phyloP scores from a whole-genome alignment of 345 rosid genomes.

The Syzygium oleosum region DNA sequence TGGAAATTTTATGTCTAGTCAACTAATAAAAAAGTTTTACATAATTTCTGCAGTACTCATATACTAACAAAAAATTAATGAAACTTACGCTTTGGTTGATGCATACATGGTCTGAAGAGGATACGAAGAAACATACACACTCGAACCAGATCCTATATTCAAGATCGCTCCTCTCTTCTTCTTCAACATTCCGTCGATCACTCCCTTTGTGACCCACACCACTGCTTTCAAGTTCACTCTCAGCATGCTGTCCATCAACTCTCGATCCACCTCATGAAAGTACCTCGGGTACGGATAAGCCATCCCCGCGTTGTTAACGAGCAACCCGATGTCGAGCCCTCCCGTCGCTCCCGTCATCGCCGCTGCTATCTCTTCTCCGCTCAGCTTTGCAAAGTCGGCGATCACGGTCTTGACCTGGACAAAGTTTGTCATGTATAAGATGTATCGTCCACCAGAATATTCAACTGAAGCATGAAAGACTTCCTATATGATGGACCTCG shows the following conservation, averaged over 20 bases:
- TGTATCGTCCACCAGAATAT: not conserved
- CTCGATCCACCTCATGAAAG: conserved; percentile 29
- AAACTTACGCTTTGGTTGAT: conserved; percentile 38
- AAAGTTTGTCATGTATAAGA: not conserved
- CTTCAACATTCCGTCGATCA: conserved; percentile 29
- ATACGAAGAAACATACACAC: not conserved
- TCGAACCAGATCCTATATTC: conserved; percentile 38
- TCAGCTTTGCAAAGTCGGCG: conserved; percentile 13
- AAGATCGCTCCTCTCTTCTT: conserved; percentile 48
- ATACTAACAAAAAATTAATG: not conserved
- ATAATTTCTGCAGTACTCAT: not conserved
- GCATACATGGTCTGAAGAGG: conserved; percentile 29
- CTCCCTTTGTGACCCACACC: conserved; percentile 28
- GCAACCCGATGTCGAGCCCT: conserved; percentile 38
- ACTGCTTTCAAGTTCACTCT: conserved; percentile 33
- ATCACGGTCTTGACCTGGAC: conserved; percentile 5
- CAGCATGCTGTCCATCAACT: conserved; percentile 19
- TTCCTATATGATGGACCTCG: not conserved
- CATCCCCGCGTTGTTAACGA: conserved; percentile 36
- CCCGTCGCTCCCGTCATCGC: conserved; percentile 3
- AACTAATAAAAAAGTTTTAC: not conserved
- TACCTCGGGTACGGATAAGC: conserved; percentile 16
- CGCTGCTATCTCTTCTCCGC: conserved; percentile 17
- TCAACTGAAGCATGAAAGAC: not conserved
- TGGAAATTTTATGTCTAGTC: not conserved